Base-by-base conservation (phyloP, 768 basidiomycete genomes). In the Rossbeevera mucosa region DNA sequence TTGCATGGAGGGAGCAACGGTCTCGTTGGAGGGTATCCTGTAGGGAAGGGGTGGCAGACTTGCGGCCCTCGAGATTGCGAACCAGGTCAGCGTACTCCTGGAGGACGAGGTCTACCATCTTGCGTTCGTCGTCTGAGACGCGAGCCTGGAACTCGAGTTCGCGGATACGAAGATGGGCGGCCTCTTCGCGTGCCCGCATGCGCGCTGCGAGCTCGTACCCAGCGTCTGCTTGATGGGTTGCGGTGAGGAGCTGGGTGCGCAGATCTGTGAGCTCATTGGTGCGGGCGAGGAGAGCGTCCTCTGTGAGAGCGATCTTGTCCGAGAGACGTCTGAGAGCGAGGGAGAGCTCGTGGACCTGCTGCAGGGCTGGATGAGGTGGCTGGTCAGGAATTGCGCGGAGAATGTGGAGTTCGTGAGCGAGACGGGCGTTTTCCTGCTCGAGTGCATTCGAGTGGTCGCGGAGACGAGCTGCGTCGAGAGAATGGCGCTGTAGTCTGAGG, bases 31-130 rank as follows among this genome's bases (percentile, higher is more conserved):
- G 72, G 50, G 62, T 67, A 41, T 71, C 67, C n/a, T 62, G 50
- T 16, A 72, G 71, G 7, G 62, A 52, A 26, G 53, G 22, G 1
- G 62, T 54, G 36, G 61, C 54, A 5, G 66, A 67, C 50, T 64
- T 65, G 52, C 76, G 72, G 16, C 75, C 74, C 59, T 88, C 83
- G 49, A 90, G 72, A 2, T 69, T 74, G 18, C 87, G 75, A 12
- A 91, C 89, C 13, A 91, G 76, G 52, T 80, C 81, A 0, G 89
- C 89, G 48, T 91, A 91, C 57, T 91, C 86, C 47, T 76, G 72
- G 14, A 91, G 77, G 5, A 81, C 83, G 26, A 77, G 63, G 51
- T 91, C 88, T 36, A 76, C 75, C 64, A 88, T 79, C 57, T 73
- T 76, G 29, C 72, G 69, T 55, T 84, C 79, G 63, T 87, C 82